These are phyloP conservation scores for Chiua virens DNA, from an alignment of 768 basidiomycete species.

Conservation along the genomic window DNA sequence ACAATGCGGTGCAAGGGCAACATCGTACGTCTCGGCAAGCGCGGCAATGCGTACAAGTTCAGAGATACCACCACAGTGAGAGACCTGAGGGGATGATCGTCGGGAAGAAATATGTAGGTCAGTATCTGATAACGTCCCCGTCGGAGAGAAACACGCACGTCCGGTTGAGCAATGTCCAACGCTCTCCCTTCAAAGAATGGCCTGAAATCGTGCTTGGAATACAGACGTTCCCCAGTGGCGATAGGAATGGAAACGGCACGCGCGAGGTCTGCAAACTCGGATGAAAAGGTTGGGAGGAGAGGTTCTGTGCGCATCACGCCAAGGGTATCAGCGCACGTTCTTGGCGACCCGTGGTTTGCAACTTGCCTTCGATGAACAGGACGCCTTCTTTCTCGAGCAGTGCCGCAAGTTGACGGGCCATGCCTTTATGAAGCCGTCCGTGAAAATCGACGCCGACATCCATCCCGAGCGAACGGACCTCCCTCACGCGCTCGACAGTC, in stretches of 20 bases:
- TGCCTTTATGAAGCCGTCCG: constrained; percentile 65
- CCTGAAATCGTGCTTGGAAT: constrained; percentile 59
- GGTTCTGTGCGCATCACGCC: constrained; percentile 42
- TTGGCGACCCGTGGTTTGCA: neutral
- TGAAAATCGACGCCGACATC: constrained; percentile 74
- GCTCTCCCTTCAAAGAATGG: constrained; percentile 64
- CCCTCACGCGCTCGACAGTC: constrained; percentile 51
- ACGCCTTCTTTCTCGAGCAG: constrained; percentile 58
- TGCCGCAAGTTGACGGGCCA: constrained; percentile 67
- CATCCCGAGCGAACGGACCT: constrained; percentile 51
- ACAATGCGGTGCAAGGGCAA: constrained; percentile 71
- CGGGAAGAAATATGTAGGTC: neutral
- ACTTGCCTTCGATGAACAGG: constrained; percentile 62
- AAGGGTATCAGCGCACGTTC: neutral
- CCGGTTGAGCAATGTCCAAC: constrained; percentile 70
- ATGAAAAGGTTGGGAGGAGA: constrained; percentile 56
- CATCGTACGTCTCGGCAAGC: constrained; percentile 67
- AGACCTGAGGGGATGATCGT: constrained; percentile 37
- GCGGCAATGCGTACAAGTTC: constrained; percentile 59
- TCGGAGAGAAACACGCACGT: constrained; percentile 39
- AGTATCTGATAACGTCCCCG: neutral
- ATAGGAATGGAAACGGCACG: constrained; percentile 58
- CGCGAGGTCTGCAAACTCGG: constrained; percentile 61
- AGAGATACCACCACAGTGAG: constrained; percentile 61
- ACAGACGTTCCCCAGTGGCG: constrained; percentile 63